Evolutionary conservation across 768 basidiomycete species (phyloP).

Genomic region (Hysterangium stoloniferum): DNA sequence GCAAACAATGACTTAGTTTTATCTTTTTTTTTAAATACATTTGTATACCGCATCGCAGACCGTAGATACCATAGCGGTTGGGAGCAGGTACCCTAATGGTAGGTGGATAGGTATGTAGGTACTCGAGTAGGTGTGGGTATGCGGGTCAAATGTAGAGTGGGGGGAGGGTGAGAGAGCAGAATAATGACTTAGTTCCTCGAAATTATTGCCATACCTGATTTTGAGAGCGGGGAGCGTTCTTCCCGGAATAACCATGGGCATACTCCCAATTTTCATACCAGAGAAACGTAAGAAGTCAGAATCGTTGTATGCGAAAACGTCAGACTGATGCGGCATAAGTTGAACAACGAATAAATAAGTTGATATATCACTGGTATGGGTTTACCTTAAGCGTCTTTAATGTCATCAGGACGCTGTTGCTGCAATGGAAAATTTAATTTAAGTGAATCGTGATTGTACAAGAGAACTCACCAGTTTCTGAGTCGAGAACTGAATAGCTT

Average conservation of each 20-base stretch:
- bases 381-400: background rate
- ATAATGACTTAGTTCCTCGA: background rate
- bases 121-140: no score
- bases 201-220: background rate
- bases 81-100: no score
- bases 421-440: background rate
- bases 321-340: background rate
- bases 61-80: no score
- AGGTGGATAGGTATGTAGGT: no score
- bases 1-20: no score
- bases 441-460: background rate
- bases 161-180: no score
- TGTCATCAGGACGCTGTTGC: background rate
- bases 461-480: background rate
- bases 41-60: no score
- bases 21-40: no score
- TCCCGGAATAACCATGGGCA: background rate
- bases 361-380: no score
- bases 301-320: background rate
- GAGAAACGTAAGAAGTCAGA: constrained; percentile 3
- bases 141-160: no score
- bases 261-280: background rate
- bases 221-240: background rate
- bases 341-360: background rate
- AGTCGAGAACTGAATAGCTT: background rate